Percentiles rank a stretch among this genome's conserved stretches.
Evolutionary conservation across 2,329 filamentous ascomycete species (phyloP).

Genomic region (Alternaria brassicicola): DNA sequence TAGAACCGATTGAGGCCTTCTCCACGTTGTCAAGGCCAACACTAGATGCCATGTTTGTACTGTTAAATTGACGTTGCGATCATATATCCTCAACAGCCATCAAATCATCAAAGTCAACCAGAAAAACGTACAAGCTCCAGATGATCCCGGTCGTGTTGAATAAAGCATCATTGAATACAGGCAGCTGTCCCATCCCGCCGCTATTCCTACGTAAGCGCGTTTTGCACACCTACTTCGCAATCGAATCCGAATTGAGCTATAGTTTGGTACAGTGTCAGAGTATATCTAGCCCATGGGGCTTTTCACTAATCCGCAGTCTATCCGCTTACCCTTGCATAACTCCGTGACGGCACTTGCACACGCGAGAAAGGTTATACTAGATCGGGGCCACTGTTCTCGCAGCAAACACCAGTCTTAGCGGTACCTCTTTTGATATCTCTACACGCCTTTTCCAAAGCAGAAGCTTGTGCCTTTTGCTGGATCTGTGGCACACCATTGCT

Average conservation of each 20-base stretch:
- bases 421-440: not conserved
- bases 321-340: not conserved
- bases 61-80: not conserved
- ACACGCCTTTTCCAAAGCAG: not conserved
- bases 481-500: not conserved
- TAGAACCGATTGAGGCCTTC: not conserved
- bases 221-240: not conserved
- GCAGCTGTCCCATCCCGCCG: not conserved
- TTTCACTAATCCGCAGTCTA: not conserved
- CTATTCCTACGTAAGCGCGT: not conserved
- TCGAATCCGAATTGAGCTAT: not conserved
- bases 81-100: not conserved
- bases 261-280: not conserved
- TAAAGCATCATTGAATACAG: not conserved
- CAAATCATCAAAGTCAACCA: not conserved
- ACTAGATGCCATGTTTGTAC: not conserved
- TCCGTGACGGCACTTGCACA: not conserved
- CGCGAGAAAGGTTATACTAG: constrained; percentile 1
- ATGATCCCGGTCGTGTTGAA: not conserved
- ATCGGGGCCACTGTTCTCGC: not conserved
- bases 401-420: not conserved
- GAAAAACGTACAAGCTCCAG: not conserved
- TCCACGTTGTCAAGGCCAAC: too few relatives aligned
- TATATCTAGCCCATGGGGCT: not conserved
- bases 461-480: not conserved